These are phyloP conservation scores for Hanseniaspora meyeri DNA, from an alignment of 805 yeast species.

Conservation along the genomic window DNA sequence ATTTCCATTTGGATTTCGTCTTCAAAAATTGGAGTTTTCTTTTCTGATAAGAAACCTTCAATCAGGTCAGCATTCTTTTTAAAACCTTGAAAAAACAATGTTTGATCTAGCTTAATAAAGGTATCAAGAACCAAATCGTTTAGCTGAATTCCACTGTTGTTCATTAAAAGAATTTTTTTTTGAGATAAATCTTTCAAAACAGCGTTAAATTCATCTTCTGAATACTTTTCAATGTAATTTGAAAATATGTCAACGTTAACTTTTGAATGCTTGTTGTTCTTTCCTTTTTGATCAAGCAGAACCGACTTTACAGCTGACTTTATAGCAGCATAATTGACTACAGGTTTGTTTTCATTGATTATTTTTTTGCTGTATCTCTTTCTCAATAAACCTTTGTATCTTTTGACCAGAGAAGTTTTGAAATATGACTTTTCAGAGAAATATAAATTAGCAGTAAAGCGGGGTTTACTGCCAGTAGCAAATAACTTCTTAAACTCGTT, in stretches of 20 bases:
- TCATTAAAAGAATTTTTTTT: neutral
- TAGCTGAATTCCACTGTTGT: neutral
- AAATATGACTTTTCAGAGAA: slow-evolving; percentile 12
- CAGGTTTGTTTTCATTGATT: too few species aligned
- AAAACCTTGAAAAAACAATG: neutral
- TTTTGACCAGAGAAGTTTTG: slow-evolving; percentile 9
- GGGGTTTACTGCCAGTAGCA: neutral
- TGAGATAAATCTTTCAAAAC: slow-evolving; percentile 6
- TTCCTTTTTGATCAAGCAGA: neutral
- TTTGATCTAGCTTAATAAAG: neutral
- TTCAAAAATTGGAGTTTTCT: neutral
- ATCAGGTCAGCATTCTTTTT: neutral
- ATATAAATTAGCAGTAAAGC: neutral
- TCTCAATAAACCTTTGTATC: slow-evolving; percentile 8
- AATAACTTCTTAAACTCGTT: neutral
- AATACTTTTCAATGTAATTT: neutral
- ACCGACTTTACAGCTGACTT: slow-evolving; percentile 9
- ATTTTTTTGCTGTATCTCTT: neutral
- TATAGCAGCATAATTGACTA: neutral
- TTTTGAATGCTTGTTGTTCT: neutral
- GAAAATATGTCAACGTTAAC: neutral
- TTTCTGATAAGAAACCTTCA: neutral
- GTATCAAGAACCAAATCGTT: slow-evolving; percentile 4
- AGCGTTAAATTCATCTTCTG: neutral
- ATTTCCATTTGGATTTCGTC: neutral